These are phyloP conservation scores for Ophiocordyceps unilateralis DNA, from an alignment of 2,329 filamentous ascomycete species.

Conservation along the genomic window DNA sequence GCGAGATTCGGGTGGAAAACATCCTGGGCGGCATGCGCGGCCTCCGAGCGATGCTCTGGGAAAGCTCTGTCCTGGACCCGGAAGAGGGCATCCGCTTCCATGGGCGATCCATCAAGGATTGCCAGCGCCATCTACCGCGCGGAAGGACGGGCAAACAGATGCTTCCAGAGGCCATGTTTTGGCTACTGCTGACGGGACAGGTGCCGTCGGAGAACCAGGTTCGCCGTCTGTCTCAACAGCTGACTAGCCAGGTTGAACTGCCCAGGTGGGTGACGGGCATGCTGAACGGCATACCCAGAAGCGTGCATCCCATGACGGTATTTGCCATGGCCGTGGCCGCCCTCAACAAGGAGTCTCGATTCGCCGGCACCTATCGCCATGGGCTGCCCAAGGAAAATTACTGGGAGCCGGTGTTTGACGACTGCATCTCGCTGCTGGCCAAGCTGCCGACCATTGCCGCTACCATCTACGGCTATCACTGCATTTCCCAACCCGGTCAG, in stretches of 20 bases:
- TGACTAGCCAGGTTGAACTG: constrained; percentile 71
- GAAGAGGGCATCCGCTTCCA: constrained; percentile 98
- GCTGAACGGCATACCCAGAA: constrained; percentile 74
- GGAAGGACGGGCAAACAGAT: constrained; percentile 86
- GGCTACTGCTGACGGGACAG: constrained; percentile 86
- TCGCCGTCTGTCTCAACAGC: constrained; percentile 64
- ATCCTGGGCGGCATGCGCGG: constrained; percentile 94
- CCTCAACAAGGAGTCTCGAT: constrained; percentile 87
- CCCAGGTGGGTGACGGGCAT: constrained; percentile 73
- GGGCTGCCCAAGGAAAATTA: constrained; percentile 92
- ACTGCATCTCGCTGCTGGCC: constrained; percentile 80
- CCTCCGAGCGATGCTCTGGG: constrained; percentile 96
- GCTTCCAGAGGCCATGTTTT: constrained; percentile 99
- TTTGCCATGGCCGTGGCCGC: constrained; percentile 89
- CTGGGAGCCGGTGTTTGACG: constrained; percentile 97
- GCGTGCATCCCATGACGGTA: constrained; percentile 96
- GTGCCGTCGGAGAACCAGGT: constrained; percentile 73
- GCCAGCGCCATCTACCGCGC: constrained; percentile 85
- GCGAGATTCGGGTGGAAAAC: constrained; percentile 87
- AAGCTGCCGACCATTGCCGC: constrained; percentile 95
- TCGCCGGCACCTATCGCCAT: constrained; percentile 81
- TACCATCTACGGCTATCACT: constrained; percentile 90
- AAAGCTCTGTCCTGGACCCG: constrained; percentile 89
- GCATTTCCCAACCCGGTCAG: constrained; percentile 45
- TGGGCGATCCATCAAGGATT: constrained; percentile 94